A percentile compares a stretch with the other conserved stretches of the same genome.
Evolutionary conservation across 148 eudicot genomes (phyloP).

Genomic region (Rhododendron vialii): DNA sequence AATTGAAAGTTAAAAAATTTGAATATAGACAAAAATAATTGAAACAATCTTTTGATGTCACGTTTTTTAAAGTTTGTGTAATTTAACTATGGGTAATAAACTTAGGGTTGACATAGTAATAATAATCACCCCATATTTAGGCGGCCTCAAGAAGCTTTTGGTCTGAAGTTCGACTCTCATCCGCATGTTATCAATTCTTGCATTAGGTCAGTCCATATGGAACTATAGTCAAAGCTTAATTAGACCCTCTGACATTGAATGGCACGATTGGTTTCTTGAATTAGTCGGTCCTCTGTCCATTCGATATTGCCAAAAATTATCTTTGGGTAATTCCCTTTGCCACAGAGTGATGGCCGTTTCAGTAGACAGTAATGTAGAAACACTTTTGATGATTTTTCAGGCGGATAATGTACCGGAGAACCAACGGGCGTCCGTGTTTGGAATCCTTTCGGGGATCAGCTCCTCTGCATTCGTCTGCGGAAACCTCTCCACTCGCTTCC

Average conservation of each 20-base stretch:
- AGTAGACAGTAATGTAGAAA: neutral
- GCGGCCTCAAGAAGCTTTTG: neutral
- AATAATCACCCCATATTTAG: neutral
- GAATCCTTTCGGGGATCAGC: constrained; percentile 44
- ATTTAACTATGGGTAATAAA: no score
- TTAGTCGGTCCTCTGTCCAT: neutral
- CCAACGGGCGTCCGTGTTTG: constrained; percentile 41
- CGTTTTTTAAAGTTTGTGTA: no score
- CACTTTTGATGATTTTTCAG: constrained; percentile 19
- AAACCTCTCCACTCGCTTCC: constrained; percentile 50
- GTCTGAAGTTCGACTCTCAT: neutral
- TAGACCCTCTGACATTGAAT: no score
- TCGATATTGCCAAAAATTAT: no score
- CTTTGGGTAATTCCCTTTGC: neutral
- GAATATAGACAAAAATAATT: no score
- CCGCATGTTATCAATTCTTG: neutral
- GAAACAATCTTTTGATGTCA: neutral
- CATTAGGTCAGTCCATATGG: no score
- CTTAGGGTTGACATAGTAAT: neutral
- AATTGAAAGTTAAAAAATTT: no score
- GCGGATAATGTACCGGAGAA: constrained; percentile 40
- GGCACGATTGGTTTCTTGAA: neutral
- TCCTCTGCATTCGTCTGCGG: constrained; percentile 55
- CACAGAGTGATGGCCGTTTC: neutral
- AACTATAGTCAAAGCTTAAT: neutral